Conservation (phyloP, 2,329 filamentous ascomycete genomes). For the Colletotrichum melonis region DNA sequence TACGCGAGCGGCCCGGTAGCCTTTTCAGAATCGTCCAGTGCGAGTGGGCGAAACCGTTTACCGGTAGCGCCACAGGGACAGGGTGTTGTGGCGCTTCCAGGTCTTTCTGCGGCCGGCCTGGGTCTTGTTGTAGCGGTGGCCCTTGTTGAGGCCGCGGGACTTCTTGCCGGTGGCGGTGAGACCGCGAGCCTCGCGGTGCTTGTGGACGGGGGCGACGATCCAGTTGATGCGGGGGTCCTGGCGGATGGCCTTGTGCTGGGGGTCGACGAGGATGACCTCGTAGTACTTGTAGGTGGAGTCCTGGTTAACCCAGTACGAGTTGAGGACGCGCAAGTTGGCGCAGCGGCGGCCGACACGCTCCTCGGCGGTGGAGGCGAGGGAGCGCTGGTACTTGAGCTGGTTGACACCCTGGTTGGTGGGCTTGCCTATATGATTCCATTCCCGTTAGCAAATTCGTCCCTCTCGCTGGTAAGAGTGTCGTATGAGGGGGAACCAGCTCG, state of each 20-base stretch:
- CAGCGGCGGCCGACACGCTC: constrained; percentile 99
- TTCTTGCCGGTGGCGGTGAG: constrained; percentile 99
- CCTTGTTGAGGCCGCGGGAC: constrained; percentile 99
- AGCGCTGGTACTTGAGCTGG: constrained; percentile 99
- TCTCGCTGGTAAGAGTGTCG: neutral
- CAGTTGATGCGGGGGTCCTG: constrained; percentile 99
- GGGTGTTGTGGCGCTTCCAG: constrained; percentile 99
- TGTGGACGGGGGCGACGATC: constrained; percentile 99
- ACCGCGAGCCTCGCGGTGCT: constrained; percentile 98
- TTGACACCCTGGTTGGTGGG: constrained; percentile 99
- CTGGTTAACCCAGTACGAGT: constrained; percentile 99
- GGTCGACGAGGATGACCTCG: constrained; percentile 99
- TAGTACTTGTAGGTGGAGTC: constrained; percentile 99
- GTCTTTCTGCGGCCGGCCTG: constrained; percentile 97
- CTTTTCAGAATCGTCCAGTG: constrained; percentile 7
- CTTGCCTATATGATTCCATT: constrained; percentile 76
- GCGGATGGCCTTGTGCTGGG: constrained; percentile 99
- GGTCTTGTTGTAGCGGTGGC: constrained; percentile 99
- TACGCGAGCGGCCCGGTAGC: neutral
- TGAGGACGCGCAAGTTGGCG: constrained; percentile 98
- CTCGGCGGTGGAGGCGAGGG: constrained; percentile 96
- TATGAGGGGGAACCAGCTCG: neutral
- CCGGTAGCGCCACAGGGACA: constrained; percentile 98
- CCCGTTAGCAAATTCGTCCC: constrained; percentile 37
- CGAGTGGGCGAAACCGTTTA: constrained; percentile 57